phyloP scores from a whole-genome alignment of 768 basidiomycete genomes.

The Epithele typhae region DNA sequence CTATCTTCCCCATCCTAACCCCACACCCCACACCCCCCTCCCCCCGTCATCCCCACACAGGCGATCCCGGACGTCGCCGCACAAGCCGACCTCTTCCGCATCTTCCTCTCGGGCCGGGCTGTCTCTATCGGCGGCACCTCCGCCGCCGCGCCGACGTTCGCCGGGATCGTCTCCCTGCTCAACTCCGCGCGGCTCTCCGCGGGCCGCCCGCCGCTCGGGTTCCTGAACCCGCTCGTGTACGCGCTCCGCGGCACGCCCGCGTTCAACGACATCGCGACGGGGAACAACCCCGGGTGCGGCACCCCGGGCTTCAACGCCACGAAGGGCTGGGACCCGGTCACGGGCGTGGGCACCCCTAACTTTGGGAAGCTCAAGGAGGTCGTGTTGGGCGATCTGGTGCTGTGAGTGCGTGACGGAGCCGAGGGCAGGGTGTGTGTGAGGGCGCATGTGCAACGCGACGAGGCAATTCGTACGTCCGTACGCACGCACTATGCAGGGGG shows the following conservation, averaged over 20 bases:
- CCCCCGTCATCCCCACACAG: conserved; percentile 22
- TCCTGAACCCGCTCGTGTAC: conserved; percentile 36
- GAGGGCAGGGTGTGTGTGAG: no score
- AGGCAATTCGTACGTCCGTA: no score
- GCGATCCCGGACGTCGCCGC: conserved; percentile 67
- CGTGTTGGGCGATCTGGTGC: conserved; percentile 12
- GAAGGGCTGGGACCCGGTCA: conserved; percentile 34
- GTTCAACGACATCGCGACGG: conserved; percentile 34
- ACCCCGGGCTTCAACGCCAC: conserved; percentile 33
- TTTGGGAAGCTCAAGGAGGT: conserved; percentile 27
- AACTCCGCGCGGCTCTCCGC: conserved; percentile 30
- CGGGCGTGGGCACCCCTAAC: conserved; percentile 31
- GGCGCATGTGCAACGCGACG: no score
- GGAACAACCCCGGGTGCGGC: conserved; percentile 36
- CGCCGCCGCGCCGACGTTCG: conserved; percentile 59
- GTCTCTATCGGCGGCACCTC: conserved; percentile 58
- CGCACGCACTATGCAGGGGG: no score
- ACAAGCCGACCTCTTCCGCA: conserved; percentile 45
- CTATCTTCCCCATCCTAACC: neutral
- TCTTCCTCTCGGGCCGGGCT: conserved; percentile 38
- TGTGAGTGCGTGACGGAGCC: no score
- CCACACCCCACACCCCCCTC: no score
- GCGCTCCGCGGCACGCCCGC: conserved; percentile 14
- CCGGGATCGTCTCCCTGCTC: conserved; percentile 58
- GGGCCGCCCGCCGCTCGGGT: conserved; percentile 30